phyloP scores from a whole-genome alignment of 2,329 filamentous ascomycete genomes.

The Trichoderma atroviride region DNA sequence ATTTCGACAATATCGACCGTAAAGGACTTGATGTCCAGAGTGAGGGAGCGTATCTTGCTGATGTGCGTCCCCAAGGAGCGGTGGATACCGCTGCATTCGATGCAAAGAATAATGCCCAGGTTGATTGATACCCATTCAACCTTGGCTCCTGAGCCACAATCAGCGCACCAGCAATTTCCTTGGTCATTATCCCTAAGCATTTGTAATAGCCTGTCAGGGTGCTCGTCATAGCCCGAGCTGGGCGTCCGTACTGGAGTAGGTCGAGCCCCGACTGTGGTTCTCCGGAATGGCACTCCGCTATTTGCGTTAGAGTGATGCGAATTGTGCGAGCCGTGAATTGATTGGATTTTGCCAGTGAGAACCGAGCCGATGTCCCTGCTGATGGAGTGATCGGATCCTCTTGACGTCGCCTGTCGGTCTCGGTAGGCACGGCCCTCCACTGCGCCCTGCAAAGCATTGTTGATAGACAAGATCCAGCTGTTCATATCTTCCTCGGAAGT shows the following conservation, averaged over 20 bases:
- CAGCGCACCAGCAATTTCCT: slow-evolving; percentile 90
- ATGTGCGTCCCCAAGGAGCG: slow-evolving; percentile 96
- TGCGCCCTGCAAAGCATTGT: slow-evolving; percentile 94
- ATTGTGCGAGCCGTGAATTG: slow-evolving; percentile 59
- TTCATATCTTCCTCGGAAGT: slow-evolving; percentile 98
- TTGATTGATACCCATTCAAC: slow-evolving; percentile 99
- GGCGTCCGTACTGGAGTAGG: slow-evolving; percentile 70
- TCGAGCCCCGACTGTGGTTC: slow-evolving; percentile 88
- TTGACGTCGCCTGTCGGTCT: slow-evolving; percentile 51
- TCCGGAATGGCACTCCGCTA: slow-evolving; percentile 68
- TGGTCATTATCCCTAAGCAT: slow-evolving; percentile 87
- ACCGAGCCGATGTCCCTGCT: slow-evolving; percentile 90
- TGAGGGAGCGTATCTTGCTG: slow-evolving; percentile 93
- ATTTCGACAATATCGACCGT: slow-evolving; percentile 96
- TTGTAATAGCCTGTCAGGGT: slow-evolving; percentile 82
- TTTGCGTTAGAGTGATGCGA: slow-evolving; percentile 50
- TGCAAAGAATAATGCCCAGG: slow-evolving; percentile 91
- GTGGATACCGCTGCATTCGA: slow-evolving; percentile 97
- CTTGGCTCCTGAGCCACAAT: slow-evolving; percentile 88
- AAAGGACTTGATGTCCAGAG: slow-evolving; percentile 93
- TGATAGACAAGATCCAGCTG: slow-evolving; percentile 93
- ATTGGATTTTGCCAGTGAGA: slow-evolving; percentile 87
- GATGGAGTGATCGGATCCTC: slow-evolving; percentile 56
- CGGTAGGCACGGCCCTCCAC: slow-evolving; percentile 76
- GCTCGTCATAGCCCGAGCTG: slow-evolving; percentile 76